Percentiles rank a stretch among this genome's conserved stretches.
Conservation (phyloP, 2,329 filamentous ascomycete species). For the Trichophyton verrucosum region DNA sequence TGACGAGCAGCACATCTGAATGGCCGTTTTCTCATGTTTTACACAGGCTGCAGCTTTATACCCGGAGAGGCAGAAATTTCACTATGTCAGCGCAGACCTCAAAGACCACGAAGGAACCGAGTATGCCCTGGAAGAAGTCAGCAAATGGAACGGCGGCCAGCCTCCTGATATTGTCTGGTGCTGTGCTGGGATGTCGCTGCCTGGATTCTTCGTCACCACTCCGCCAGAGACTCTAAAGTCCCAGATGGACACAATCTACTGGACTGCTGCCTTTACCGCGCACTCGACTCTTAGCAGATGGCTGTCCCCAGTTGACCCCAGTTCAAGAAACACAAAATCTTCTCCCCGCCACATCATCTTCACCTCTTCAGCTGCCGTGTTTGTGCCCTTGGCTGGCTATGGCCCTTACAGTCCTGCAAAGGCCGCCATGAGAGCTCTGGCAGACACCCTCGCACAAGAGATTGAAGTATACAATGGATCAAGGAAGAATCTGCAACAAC, state of each 20-base stretch:
- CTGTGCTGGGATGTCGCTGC: constrained; percentile 62
- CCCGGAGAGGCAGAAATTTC: constrained; percentile 60
- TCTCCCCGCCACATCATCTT: constrained; percentile 65
- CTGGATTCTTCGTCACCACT: constrained; percentile 65
- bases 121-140: constrained; percentile 58
- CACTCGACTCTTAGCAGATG: constrained; percentile 66
- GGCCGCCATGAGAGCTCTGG: constrained; percentile 67
- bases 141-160: constrained; percentile 61
- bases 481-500: constrained; percentile 28
- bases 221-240: constrained; percentile 52
- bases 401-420: constrained; percentile 73
- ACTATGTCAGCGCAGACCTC: constrained; percentile 73
- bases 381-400: constrained; percentile 72
- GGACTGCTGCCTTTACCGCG: constrained; percentile 72
- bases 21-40: constrained; percentile 8
- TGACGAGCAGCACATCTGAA: not conserved
- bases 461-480: constrained; percentile 69
- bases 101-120: constrained; percentile 56
- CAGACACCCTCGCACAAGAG: constrained; percentile 74
- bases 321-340: constrained; percentile 20
- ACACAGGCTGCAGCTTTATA: constrained; percentile 52
- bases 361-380: constrained; percentile 64
- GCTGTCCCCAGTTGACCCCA: constrained; percentile 39
- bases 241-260: constrained; percentile 92
- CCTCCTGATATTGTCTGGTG: constrained; percentile 85